These are phyloP conservation scores for Tephrocybe sp. DNA, from an alignment of 768 basidiomycete species.

Conservation along the genomic window DNA sequence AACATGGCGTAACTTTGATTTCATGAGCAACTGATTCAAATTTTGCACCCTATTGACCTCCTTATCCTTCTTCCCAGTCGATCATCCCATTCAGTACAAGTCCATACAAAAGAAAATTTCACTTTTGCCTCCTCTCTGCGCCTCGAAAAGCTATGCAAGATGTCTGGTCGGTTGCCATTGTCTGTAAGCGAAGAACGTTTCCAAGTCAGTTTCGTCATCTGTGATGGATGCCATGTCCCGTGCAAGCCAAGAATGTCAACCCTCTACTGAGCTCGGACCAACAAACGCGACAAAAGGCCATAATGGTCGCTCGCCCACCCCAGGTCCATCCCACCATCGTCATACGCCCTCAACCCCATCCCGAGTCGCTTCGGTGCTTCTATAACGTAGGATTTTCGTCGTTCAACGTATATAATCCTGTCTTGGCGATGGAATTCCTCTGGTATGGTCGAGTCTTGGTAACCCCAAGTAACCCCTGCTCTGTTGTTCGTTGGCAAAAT, in stretches of 20 bases:
- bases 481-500: constrained; percentile 40
- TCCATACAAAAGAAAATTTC: background rate
- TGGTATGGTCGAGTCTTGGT: constrained; percentile 44
- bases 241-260: constrained; percentile 1
- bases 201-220: background rate
- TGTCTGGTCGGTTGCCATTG: background rate
- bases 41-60: constrained; percentile 26
- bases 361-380: constrained; percentile 58
- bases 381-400: constrained; percentile 48
- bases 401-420: constrained; percentile 59
- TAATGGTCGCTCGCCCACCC: constrained; percentile 69
- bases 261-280: constrained; percentile 24
- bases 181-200: constrained; percentile 1
- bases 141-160: background rate
- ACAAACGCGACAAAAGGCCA: constrained; percentile 50
- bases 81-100: background rate
- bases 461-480: constrained; percentile 67
- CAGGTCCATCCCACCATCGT: constrained; percentile 28
- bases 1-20: constrained; percentile 22
- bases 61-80: background rate
- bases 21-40: constrained; percentile 7
- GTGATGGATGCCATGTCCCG: constrained; percentile 5
- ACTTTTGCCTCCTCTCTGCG: background rate
- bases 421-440: constrained; percentile 55
- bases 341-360: constrained; percentile 44